These are phyloP conservation scores for Ophiocordyceps australis DNA, from an alignment of 2,329 filamentous ascomycete species.

Conservation along the genomic window DNA sequence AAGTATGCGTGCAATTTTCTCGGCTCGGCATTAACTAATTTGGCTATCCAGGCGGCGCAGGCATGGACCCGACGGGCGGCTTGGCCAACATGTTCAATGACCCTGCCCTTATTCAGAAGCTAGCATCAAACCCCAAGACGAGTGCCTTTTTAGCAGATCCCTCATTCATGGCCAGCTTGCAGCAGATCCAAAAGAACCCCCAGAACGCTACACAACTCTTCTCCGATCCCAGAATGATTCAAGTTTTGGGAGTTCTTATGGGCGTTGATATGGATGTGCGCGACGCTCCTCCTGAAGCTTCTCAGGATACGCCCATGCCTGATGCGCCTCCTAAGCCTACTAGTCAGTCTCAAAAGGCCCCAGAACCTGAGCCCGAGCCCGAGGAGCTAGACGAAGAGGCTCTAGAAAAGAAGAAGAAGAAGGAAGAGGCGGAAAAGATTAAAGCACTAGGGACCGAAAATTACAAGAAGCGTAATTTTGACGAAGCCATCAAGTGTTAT, in stretches of 20 bases:
- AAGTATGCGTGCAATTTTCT: too few species aligned
- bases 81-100: conserved; percentile 92
- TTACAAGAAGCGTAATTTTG: conserved; percentile 98
- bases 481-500: conserved; percentile 89
- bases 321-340: conserved; percentile 35
- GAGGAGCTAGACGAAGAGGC: conserved; percentile 70
- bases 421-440: conserved; percentile 83
- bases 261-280: conserved; percentile 68
- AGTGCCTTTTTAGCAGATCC: conserved; percentile 61
- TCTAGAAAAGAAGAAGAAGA: conserved; percentile 69
- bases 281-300: conserved; percentile 15
- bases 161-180: conserved; percentile 79
- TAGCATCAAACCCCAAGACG: conserved; percentile 90
- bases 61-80: conserved; percentile 51
- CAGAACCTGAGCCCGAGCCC: conserved; percentile 33
- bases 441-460: conserved; percentile 86
- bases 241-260: conserved; percentile 84
- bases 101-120: conserved; percentile 74
- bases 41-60: conserved; percentile 10
- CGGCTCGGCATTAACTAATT: background rate
- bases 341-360: conserved; percentile 19
- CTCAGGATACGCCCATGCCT: conserved; percentile 55
- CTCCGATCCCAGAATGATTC: conserved; percentile 77
- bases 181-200: conserved; percentile 66
- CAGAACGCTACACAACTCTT: conserved; percentile 63